Evolutionary conservation across 2,329 filamentous ascomycete genomes (phyloP).

Genomic region (Myriosclerotinia curreyana): DNA sequence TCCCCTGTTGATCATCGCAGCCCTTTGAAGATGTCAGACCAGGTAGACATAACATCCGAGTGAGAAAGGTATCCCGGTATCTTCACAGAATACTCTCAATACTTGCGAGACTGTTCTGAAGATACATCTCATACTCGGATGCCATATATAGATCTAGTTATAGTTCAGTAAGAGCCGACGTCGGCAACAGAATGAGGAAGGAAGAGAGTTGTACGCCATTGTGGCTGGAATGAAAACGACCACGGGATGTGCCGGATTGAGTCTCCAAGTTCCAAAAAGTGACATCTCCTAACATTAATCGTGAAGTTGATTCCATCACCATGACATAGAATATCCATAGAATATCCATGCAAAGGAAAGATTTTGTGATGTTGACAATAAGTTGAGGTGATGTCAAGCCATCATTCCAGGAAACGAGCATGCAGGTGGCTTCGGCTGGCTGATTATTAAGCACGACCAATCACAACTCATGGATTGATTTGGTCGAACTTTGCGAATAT

Average conservation of each 20-base stretch:
- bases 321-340: neutral
- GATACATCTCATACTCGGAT: neutral
- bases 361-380: neutral
- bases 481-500: constrained; percentile 6
- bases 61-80: neutral
- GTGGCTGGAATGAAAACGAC: neutral
- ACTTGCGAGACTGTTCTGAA: neutral
- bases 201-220: neutral
- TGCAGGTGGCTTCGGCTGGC: neutral
- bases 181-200: neutral
- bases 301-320: neutral
- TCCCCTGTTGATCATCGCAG: neutral
- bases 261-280: neutral
- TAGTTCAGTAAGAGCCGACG: neutral
- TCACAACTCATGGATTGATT: constrained; percentile 5
- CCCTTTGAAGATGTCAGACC: neutral
- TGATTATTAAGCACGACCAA: constrained; percentile 19
- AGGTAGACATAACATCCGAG: neutral
- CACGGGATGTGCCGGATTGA: neutral
- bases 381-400: neutral
- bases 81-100: neutral
- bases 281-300: neutral
- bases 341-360: neutral
- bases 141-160: neutral
- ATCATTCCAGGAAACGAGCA: neutral